Base-by-base conservation (phyloP, 805 yeast genomes). In the Lachancea mirantina region DNA sequence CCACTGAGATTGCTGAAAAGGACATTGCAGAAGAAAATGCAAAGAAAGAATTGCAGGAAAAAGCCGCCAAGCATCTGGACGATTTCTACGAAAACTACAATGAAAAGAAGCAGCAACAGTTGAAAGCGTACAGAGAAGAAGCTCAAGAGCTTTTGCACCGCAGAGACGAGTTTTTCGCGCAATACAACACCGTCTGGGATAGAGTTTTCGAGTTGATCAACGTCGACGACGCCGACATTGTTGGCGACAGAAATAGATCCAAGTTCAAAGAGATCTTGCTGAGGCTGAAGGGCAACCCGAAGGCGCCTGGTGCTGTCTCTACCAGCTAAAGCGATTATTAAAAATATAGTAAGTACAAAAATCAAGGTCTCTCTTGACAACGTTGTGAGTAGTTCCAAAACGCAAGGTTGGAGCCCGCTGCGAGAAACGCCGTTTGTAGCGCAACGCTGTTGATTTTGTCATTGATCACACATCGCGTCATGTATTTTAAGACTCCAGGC, bases 21-120 rank as follows among this genome's bases (percentile, higher is more conserved):
- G 97, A 89, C 51, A 78, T 71, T 45, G 74, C 74, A 42, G 78
- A 81, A 46, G 64, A 63, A 14, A 64, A 73, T 45, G 81, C 74
- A 55, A 73, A 80, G 51, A 65, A 65, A 19, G 84, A 77, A 39
- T 69, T 85, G 38, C 72, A 80, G 35, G 71, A 74, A 32, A 78
- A 79, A 41, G 97, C 97, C 7, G 74, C 75, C 50, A 76, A 77
- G 55, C 78, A 85, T 34, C 75, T 87, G 50, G 96, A 89, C 56
- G 95, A 83, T 43, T 89, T 89, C 59, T 89, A 89, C 59, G 95
- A 84, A 48, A 79, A 78, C 52, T 89, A 89, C 68, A 87, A 84
- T 63, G 67, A 70, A 52, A 88, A 88, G 65, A 81, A 77, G 59
- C 89, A 84, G 33, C 71, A 71, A 43, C 73, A 76, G 32, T 63